Percentiles rank a stretch among this genome's conserved stretches.
Conservation (phyloP, 106 monocot species). For the Gastrodia elata region DNA sequence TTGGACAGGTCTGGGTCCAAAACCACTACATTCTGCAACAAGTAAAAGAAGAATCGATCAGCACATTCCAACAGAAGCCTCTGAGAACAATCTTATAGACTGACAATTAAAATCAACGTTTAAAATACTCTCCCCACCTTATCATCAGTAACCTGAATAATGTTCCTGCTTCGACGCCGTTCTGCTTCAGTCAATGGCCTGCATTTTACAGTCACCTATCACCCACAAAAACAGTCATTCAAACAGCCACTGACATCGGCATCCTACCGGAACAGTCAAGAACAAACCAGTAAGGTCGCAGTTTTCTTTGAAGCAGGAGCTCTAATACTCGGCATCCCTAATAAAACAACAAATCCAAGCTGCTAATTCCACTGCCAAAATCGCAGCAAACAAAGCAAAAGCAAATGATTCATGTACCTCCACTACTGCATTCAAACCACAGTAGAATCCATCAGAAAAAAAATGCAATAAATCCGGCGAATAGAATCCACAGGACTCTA, state of each 20-base stretch:
- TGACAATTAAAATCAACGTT: too few relatives aligned
- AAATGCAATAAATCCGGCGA: neutral
- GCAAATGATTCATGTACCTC: neutral
- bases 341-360: neutral
- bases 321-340: slow-evolving; percentile 76
- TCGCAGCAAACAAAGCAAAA: neutral
- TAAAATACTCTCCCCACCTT: slow-evolving; percentile 33
- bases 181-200: slow-evolving; percentile 67
- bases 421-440: neutral
- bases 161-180: slow-evolving; percentile 45
- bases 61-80: neutral
- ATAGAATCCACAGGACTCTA: too few relatives aligned
- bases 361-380: neutral
- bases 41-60: slow-evolving; percentile 3
- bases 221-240: slow-evolving; percentile 6
- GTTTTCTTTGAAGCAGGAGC: slow-evolving; percentile 84
- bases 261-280: neutral
- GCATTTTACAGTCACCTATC: slow-evolving; percentile 94
- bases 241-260: neutral
- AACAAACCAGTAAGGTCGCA: slow-evolving; percentile 62
- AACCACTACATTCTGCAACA: slow-evolving; percentile 62
- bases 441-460: neutral
- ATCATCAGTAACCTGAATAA: slow-evolving; percentile 84
- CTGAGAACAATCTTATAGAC: neutral
- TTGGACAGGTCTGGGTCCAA: slow-evolving; percentile 95